Conservation (phyloP, 1,284 basidiomycete genomes). For the Ganoderma sp. region DNA sequence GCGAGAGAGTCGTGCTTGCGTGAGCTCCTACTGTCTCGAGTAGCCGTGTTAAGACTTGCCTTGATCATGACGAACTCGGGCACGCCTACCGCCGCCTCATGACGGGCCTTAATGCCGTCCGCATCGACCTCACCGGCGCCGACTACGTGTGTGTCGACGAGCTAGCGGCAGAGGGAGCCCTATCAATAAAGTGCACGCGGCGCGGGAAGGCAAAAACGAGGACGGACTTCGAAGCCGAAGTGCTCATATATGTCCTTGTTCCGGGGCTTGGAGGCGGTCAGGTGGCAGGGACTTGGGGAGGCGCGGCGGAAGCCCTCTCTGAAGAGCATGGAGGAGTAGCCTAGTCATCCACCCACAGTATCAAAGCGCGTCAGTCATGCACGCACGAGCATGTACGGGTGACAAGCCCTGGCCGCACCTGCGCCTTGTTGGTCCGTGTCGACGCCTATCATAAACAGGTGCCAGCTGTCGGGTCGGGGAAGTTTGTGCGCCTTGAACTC, state of each 20-base stretch:
- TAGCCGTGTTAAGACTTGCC: not conserved
- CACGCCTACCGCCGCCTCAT: not conserved
- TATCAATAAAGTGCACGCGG: not conserved
- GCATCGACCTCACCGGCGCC: not conserved
- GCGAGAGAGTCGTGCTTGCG: not conserved
- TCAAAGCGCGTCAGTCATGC: not conserved
- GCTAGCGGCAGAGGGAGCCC: not conserved
- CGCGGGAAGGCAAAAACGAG: not conserved
- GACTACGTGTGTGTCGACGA: conserved; percentile 1
- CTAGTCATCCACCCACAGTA: not conserved
- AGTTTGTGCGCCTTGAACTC: not conserved
- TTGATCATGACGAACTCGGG: conserved; percentile 5
- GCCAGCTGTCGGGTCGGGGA: not conserved
- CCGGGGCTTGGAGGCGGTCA: not conserved
- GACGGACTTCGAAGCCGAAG: not conserved
- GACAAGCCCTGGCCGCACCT: not conserved
- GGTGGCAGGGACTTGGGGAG: not conserved
- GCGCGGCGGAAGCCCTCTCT: not conserved
- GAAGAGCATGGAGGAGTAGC: conserved; percentile 5
- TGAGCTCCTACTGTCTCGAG: not conserved
- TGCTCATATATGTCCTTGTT: conserved; percentile 7
- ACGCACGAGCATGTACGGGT: not conserved
- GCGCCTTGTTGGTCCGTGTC: not conserved
- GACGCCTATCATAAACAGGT: conserved; percentile 4
- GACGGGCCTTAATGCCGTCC: not conserved